These are phyloP conservation scores for Houttuynia cordata DNA, from an alignment of 164 flowering plant genomes.

Conservation along the genomic window DNA sequence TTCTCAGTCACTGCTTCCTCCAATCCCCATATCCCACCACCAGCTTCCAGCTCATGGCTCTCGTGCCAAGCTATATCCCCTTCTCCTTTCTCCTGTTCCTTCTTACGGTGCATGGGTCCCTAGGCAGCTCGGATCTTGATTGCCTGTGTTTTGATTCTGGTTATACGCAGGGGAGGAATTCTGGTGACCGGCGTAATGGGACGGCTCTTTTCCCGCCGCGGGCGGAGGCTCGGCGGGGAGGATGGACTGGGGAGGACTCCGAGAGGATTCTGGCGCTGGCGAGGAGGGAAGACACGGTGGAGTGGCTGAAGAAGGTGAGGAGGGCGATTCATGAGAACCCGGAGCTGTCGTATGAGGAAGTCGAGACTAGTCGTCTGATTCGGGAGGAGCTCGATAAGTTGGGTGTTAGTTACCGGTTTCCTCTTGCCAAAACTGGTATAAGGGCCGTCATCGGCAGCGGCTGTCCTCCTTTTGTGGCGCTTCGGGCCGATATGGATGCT, in stretches of 20 bases:
- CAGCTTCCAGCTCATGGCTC: no score
- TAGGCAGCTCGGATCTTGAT: not conserved
- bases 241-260: not conserved
- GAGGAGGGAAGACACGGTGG: constrained; percentile 13
- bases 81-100: not conserved
- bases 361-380: constrained; percentile 41
- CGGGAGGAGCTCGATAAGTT: constrained; percentile 42
- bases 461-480: constrained; percentile 62
- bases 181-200: not conserved
- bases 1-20: no score
- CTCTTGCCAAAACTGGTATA: constrained; percentile 56
- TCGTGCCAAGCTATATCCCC: not conserved
- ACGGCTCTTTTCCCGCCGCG: not conserved
- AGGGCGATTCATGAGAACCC: constrained; percentile 57
- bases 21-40: no score
- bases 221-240: not conserved
- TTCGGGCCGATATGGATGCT: constrained; percentile 96
- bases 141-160: not conserved
- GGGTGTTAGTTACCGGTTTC: constrained; percentile 45
- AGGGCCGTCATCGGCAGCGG: constrained; percentile 59
- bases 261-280: constrained; percentile 8
- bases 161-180: not conserved
- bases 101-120: not conserved
- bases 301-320: constrained; percentile 43
- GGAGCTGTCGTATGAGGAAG: constrained; percentile 60